A percentile compares a stretch with the other conserved stretches of the same genome.
These are phyloP conservation scores for Punica granatum DNA, from an alignment of 345 rosid species.

Conservation along the genomic window DNA sequence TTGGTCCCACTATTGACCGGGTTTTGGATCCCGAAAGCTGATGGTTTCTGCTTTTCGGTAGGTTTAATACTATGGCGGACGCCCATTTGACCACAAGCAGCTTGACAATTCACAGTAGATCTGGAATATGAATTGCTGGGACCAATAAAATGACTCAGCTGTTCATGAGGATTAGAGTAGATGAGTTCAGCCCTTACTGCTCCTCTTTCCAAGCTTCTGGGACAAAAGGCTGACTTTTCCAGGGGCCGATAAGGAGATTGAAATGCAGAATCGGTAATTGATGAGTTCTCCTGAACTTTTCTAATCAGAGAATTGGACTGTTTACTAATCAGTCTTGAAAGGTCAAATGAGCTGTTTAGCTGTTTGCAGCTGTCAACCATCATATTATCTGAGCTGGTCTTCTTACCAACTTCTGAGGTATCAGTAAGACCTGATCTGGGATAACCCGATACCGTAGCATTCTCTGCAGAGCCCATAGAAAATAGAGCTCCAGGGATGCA, in stretches of 20 bases:
- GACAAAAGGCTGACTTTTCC: slow-evolving; percentile 13
- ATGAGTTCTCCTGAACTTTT: slow-evolving; percentile 20
- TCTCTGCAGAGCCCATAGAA: slow-evolving; percentile 32
- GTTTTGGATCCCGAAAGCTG: slow-evolving; percentile 18
- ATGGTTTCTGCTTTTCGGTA: slow-evolving; percentile 31
- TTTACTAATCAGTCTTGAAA: slow-evolving; percentile 21
- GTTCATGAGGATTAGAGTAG: slow-evolving; percentile 32
- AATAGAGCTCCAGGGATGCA: slow-evolving; percentile 70
- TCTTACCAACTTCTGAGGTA: slow-evolving; percentile 24
- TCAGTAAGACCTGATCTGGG: slow-evolving; percentile 19
- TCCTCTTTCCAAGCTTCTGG: slow-evolving; percentile 14
- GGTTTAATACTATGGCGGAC: slow-evolving; percentile 20
- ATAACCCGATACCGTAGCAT: slow-evolving; percentile 42
- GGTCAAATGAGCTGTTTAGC: slow-evolving; percentile 27
- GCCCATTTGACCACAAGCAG: slow-evolving; percentile 9
- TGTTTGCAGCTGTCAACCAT: slow-evolving; percentile 31
- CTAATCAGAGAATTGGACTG: slow-evolving; percentile 14
- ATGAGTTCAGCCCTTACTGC: slow-evolving; percentile 40
- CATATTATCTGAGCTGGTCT: slow-evolving; percentile 23
- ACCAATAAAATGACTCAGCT: slow-evolving; percentile 44
- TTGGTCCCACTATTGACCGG: slow-evolving; percentile 11
- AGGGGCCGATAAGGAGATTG: slow-evolving; percentile 10
- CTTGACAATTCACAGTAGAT: slow-evolving; percentile 11
- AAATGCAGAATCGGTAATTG: slow-evolving; percentile 15
- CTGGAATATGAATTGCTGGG: slow-evolving; percentile 18